Conservation (phyloP, 2,329 filamentous ascomycete species). For the Coniochaeta hoffmannii region DNA sequence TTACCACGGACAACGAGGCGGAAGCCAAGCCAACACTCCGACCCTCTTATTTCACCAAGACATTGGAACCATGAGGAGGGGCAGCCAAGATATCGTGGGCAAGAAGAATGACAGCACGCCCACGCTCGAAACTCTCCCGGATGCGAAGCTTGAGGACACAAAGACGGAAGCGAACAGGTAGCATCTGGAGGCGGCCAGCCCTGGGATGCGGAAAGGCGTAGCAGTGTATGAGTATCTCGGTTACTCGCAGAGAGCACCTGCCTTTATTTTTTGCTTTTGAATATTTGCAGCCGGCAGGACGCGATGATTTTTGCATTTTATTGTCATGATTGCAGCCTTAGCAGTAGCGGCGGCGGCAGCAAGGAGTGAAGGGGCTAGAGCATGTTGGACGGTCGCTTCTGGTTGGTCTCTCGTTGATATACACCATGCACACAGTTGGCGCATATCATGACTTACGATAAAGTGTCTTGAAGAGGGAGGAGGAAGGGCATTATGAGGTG, state of each 20-base stretch:
- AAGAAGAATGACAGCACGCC: conserved; percentile 28
- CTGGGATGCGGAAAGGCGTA: background rate
- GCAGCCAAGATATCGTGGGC: conserved; percentile 36
- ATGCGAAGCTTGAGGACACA: conserved; percentile 21
- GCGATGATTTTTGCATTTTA: background rate
- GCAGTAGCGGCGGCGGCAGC: too few relatives aligned
- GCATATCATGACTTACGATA: conserved; percentile 2
- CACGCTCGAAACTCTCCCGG: conserved; percentile 30
- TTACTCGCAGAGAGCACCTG: background rate
- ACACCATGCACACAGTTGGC: background rate
- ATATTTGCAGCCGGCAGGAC: background rate
- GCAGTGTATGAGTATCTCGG: background rate
- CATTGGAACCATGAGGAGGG: conserved; percentile 34
- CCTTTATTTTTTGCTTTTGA: background rate
- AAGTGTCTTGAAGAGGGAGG: background rate
- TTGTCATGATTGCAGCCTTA: background rate
- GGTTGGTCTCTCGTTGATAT: background rate
- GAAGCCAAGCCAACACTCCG: conserved; percentile 59
- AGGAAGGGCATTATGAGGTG: background rate
- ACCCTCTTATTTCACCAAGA: conserved; percentile 48
- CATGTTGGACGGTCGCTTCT: conserved; percentile 1
- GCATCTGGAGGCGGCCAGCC: background rate
- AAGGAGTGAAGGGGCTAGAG: background rate
- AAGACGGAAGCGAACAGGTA: conserved; percentile 1
- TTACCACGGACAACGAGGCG: conserved; percentile 60